Evolutionary conservation across 78 protist genomes (phyloP), one percentile per base, ranked within the genome.

Genomic region (Dictyostelium brefeldianum): DNA sequence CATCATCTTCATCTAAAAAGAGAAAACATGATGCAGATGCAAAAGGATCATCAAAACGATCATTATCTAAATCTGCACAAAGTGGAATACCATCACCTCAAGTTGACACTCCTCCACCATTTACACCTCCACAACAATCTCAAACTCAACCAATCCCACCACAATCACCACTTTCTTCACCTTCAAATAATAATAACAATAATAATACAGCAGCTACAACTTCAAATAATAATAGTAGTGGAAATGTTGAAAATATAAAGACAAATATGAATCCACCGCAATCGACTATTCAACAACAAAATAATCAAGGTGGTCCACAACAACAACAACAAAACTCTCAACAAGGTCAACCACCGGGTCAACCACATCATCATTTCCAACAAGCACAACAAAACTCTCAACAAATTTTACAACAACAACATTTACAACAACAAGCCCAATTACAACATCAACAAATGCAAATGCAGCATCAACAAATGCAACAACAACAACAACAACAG

Each of bases 161-260:
- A 27, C 75, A 67, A 67, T 67, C 75, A 67, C 75, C 75, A 67
- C 47, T 67, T 31, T 67, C 75, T 2, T 67, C 75, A 29, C 75
- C 75, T 4, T 67, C 75, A 5, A 67, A 67, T 31, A 67, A 67
- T 31, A 67, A 41, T 25, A 20, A 5, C 25, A 57, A 22, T 22
- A 57, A 10, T 8, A 57, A n/a, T 27, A 20, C 22, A 6, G 9
- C 5, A 17, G 6, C 43, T 22, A 3, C 43, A 62, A 64, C 20
- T 15, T 9, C n/a, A 27, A 27, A 64, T 31, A 27, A 3, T 31
- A 27, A 64, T 31, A 27, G 20, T 31, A 27, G 43, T 36, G 43
- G 43, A 1, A 64, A 14, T 1, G 3, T 47, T 62, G 70, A 62
- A 62, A 67, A 67, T 31, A 67, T 67, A 27, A 67, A 67, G 31